A percentile compares a stretch with the other conserved stretches of the same genome.
phyloP scores from a whole-genome alignment of 2,329 filamentous ascomycete genomes.

The Claviceps sp. region DNA sequence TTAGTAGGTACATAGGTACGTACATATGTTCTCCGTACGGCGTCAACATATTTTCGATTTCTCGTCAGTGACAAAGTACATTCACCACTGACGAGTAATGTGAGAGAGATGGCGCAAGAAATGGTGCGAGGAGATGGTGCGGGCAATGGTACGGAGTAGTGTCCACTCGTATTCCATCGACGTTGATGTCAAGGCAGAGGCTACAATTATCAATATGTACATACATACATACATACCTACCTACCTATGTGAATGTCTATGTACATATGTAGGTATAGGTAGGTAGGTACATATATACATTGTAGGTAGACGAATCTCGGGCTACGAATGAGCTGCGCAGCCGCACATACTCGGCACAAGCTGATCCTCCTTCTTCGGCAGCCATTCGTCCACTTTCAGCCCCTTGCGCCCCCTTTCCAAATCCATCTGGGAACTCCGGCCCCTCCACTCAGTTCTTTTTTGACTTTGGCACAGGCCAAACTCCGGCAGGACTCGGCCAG shows the following conservation, averaged over 20 bases:
- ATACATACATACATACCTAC: too few species aligned
- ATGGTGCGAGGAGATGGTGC: not conserved
- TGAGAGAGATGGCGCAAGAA: too few species aligned
- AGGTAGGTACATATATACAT: too few species aligned
- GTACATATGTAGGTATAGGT: too few species aligned
- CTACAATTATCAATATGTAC: too few species aligned
- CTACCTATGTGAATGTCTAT: too few species aligned
- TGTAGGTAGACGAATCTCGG: not conserved
- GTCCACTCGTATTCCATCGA: not conserved
- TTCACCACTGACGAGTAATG: too few species aligned
- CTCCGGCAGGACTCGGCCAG: not conserved
- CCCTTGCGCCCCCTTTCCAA: not conserved
- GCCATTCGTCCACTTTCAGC: not conserved
- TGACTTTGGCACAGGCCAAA: not conserved
- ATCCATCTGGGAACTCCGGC: not conserved
- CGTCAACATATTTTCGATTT: not conserved
- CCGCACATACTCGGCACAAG: too few species aligned
- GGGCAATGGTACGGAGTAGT: too few species aligned
- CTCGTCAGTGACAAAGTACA: not conserved
- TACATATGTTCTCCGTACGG: too few species aligned
- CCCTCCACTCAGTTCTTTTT: not conserved
- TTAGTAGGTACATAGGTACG: not conserved
- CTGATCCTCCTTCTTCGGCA: too few species aligned
- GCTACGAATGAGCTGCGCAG: not conserved
- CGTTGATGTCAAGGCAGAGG: not conserved